Percentiles rank a stretch among this genome's conserved stretches.
These are phyloP conservation scores for Colletotrichum aenigma DNA, from an alignment of 2,329 filamentous ascomycete genomes.

Conservation along the genomic window DNA sequence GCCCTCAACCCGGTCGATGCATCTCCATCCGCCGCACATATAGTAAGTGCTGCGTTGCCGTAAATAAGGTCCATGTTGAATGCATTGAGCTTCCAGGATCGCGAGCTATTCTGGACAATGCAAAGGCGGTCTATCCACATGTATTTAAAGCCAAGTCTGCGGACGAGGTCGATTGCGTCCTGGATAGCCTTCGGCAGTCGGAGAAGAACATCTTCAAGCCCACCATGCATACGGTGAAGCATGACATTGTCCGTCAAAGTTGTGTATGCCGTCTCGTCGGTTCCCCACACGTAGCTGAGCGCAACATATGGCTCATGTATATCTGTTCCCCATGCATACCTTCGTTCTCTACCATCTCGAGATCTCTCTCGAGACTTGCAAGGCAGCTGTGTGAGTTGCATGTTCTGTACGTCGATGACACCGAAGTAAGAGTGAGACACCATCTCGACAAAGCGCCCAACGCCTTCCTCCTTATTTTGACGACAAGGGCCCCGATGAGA, in stretches of 20 bases:
- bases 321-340: neutral
- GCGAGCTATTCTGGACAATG: conserved; percentile 18
- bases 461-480: neutral
- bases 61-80: conserved; percentile 50
- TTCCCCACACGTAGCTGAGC: conserved; percentile 49
- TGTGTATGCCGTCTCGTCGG: neutral
- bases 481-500: neutral
- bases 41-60: conserved; percentile 45
- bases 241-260: neutral
- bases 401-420: conserved; percentile 9
- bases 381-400: neutral
- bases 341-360: neutral
- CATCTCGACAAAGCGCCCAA: neutral
- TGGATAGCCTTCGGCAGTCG: conserved; percentile 32
- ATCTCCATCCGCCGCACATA: conserved; percentile 37
- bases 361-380: neutral
- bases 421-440: conserved; percentile 3
- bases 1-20: conserved; percentile 24
- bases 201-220: neutral
- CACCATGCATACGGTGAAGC: neutral
- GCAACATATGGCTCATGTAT: conserved; percentile 41
- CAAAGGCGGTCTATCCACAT: conserved; percentile 23
- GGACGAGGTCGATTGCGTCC: conserved; percentile 45
- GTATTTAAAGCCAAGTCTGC: conserved; percentile 11
- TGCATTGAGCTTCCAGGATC: conserved; percentile 31